phyloP scores from a whole-genome alignment of 305 asterid genomes.

The Caryopteris hybrid region DNA sequence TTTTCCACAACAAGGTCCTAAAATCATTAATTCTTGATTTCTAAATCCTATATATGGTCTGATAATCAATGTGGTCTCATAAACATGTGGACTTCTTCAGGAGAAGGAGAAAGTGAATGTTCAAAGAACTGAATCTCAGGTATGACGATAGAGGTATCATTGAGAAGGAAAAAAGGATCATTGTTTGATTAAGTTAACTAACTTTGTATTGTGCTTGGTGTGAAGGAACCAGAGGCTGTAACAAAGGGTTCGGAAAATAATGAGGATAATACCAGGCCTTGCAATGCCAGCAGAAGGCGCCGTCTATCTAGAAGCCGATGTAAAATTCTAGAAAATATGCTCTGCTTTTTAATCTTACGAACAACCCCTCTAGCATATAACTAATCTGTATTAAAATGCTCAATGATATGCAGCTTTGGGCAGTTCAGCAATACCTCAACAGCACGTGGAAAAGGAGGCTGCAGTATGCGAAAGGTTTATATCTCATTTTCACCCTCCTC shows the following conservation, averaged over 20 bases:
- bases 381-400: not conserved
- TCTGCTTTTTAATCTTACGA: not conserved
- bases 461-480: constrained; percentile 62
- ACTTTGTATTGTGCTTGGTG: not conserved
- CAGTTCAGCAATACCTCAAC: constrained; percentile 38
- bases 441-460: constrained; percentile 42
- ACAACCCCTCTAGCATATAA: not conserved
- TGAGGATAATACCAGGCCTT: constrained; percentile 25
- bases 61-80: no score
- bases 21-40: not conserved
- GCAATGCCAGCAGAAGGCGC: constrained; percentile 35
- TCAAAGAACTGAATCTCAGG: constrained; percentile 26
- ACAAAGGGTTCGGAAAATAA: constrained; percentile 25
- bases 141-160: constrained; percentile 1
- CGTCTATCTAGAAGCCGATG: constrained; percentile 66
- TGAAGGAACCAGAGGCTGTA: constrained; percentile 34
- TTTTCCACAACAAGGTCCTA: not conserved
- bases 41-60: not conserved
- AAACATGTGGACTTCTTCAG: constrained; percentile 3
- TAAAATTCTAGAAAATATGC: constrained; percentile 26
- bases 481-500: not conserved
- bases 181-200: not conserved
- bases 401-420: constrained; percentile 60
- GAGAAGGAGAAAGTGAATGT: constrained; percentile 23
- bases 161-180: not conserved